These are phyloP conservation scores for Pseudozyma sp. DNA, from an alignment of 1,284 basidiomycete genomes.

Conservation along the genomic window DNA sequence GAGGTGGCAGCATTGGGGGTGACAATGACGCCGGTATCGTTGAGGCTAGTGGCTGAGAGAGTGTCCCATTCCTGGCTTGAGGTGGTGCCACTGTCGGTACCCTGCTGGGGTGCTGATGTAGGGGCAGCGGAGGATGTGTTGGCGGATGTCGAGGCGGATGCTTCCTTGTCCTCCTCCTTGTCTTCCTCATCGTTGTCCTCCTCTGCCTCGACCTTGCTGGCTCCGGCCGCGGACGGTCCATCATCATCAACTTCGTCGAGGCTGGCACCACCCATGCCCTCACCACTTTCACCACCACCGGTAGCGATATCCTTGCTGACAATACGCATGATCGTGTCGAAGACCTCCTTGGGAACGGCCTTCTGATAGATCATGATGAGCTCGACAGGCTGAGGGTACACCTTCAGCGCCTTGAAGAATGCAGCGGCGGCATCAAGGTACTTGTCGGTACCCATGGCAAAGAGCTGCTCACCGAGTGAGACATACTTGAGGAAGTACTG, in stretches of 20 bases:
- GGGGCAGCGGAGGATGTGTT: constrained; percentile 13
- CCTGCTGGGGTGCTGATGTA: constrained; percentile 17
- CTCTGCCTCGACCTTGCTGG: not conserved
- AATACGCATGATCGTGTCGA: constrained; percentile 90
- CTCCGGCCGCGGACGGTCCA: constrained; percentile 17
- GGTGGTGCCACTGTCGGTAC: constrained; percentile 53
- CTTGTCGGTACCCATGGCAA: constrained; percentile 76
- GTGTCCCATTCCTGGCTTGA: constrained; percentile 63
- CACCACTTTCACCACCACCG: constrained; percentile 36
- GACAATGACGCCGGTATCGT: constrained; percentile 47
- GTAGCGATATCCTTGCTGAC: constrained; percentile 85
- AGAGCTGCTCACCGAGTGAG: constrained; percentile 85
- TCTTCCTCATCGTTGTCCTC: constrained; percentile 9
- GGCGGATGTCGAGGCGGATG: constrained; percentile 24
- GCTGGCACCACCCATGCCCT: constrained; percentile 33
- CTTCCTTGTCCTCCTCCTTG: constrained; percentile 21
- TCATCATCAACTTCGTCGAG: constrained; percentile 59
- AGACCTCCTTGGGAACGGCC: constrained; percentile 86
- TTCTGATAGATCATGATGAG: constrained; percentile 84
- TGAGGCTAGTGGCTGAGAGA: constrained; percentile 46
- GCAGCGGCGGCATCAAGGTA: constrained; percentile 79
- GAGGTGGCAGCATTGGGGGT: constrained; percentile 26
- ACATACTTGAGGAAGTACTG: constrained; percentile 87
- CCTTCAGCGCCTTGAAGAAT: constrained; percentile 92
- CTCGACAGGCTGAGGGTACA: constrained; percentile 92